Evolutionary conservation across 768 basidiomycete species (phyloP).

Genomic region (Tremella fuciformis): DNA sequence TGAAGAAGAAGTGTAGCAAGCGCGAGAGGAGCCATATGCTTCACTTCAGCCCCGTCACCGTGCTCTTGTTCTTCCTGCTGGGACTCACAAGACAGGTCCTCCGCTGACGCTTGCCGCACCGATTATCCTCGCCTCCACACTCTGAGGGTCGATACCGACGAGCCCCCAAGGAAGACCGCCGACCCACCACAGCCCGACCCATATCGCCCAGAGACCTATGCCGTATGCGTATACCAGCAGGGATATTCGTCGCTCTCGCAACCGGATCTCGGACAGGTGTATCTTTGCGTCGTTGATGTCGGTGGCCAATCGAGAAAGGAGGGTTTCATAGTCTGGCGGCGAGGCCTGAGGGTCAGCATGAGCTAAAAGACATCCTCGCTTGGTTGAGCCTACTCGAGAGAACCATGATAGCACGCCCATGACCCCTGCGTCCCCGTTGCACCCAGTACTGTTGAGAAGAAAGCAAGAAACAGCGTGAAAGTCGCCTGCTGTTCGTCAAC

Average conservation of each 20-base stretch:
- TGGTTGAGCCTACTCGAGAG: conserved; percentile 21
- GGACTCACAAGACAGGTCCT: conserved; percentile 47
- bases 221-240: conserved; percentile 47
- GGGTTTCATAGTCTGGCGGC: conserved; percentile 49
- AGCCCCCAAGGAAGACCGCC: conserved; percentile 44
- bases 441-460: too few species aligned
- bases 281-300: conserved; percentile 47
- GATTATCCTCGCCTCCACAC: conserved; percentile 28
- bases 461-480: too few species aligned
- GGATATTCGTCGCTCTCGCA: conserved; percentile 42
- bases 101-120: conserved; percentile 30
- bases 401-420: conserved; percentile 47
- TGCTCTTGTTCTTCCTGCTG: neutral
- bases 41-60: conserved; percentile 7
- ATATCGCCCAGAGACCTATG: conserved; percentile 44
- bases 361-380: neutral
- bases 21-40: conserved; percentile 40
- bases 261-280: conserved; percentile 47
- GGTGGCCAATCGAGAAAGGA: conserved; percentile 44
- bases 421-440: neutral
- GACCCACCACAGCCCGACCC: conserved; percentile 49
- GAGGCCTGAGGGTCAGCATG: conserved; percentile 25
- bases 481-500: too few species aligned
- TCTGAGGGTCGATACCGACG: conserved; percentile 30
- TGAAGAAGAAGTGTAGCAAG: conserved; percentile 38